Base-by-base conservation (phyloP, 345 rosid species). In the Iberis pinnata region DNA sequence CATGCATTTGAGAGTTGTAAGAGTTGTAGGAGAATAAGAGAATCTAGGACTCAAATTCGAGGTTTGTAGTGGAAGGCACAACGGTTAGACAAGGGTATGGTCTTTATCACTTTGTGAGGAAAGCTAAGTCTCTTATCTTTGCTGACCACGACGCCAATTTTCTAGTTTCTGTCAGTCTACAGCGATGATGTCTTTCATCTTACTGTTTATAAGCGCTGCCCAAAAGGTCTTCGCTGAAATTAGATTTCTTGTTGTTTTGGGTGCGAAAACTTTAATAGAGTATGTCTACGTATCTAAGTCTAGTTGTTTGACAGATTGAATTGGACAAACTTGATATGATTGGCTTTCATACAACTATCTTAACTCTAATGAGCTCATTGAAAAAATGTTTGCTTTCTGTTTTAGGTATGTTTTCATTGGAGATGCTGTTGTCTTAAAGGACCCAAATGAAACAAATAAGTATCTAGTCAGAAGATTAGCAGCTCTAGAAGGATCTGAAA, bases 391-490 rank as follows among this genome's bases (percentile, higher is more conserved):
- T 53, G 33, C 6, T 15, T 3, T 11, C 31, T 56, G 13, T 58
- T 57, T 6, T 57, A 88, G 98, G 58, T 76, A 49, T 56, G 82
- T 93, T 58, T 78, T 68, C 75, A 64, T 83, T 66, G 99, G 99
- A 57, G 99, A 93, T 70, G 86, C 83, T 22, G 89, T 93, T 61
- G 86, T 93, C 49, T 41, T 88, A 70, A 93, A 86, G 79, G 95
- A 93, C 64, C 97, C 97, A 41, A 79, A 60, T 61, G 73, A 70
- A 17, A 62, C 75, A 7, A 74, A 78, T 8, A 75, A 74, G 61
- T 65, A 66, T 69, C 47, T 88, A 15, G 87, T 93, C 49, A 86
- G 97, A 73, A 79, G 95, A 75, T 68, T 93, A 56, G 92, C 94
- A 68, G 99, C 97, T n/a, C 43, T 56, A 15, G 90, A 78, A 75